Conservation (phyloP, 495 filamentous ascomycete species). For the Penicillium desertorum region DNA sequence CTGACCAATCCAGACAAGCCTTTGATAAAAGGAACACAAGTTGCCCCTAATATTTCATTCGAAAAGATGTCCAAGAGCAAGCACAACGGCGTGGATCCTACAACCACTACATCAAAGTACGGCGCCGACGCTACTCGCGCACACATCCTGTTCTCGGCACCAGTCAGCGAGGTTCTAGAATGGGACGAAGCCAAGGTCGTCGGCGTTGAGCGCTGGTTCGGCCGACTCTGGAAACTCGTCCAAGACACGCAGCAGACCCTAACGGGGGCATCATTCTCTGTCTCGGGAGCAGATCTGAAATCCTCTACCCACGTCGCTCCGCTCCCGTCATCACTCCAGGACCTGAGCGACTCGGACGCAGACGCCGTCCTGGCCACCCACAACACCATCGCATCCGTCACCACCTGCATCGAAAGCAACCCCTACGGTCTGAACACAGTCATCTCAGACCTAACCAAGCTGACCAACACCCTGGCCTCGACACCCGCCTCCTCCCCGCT, state of each 20-base stretch:
- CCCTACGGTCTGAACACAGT: constrained; percentile 73
- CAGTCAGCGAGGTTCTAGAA: constrained; percentile 76
- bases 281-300: constrained; percentile 23
- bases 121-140: constrained; percentile 83
- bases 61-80: constrained; percentile 99
- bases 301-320: constrained; percentile 23
- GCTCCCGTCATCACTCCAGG: constrained; percentile 31
- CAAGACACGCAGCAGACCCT: constrained; percentile 33
- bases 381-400: constrained; percentile 65
- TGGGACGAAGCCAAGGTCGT: constrained; percentile 85
- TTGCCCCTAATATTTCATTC: constrained; percentile 60
- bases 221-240: constrained; percentile 61
- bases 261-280: constrained; percentile 20
- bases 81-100: constrained; percentile 87
- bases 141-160: constrained; percentile 84
- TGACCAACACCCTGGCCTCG: constrained; percentile 64
- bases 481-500: constrained; percentile 34
- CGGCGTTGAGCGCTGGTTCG: constrained; percentile 78
- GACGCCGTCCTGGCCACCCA: constrained; percentile 64
- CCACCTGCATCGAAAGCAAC: constrained; percentile 63
- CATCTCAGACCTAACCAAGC: constrained; percentile 74
- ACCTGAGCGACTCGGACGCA: constrained; percentile 50
- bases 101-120: constrained; percentile 63
- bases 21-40: constrained; percentile 57
- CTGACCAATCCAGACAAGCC: constrained; percentile 56